phyloP scores from a whole-genome alignment of 192 early-diverging fungal species.

The Coemansia javaensis region DNA sequence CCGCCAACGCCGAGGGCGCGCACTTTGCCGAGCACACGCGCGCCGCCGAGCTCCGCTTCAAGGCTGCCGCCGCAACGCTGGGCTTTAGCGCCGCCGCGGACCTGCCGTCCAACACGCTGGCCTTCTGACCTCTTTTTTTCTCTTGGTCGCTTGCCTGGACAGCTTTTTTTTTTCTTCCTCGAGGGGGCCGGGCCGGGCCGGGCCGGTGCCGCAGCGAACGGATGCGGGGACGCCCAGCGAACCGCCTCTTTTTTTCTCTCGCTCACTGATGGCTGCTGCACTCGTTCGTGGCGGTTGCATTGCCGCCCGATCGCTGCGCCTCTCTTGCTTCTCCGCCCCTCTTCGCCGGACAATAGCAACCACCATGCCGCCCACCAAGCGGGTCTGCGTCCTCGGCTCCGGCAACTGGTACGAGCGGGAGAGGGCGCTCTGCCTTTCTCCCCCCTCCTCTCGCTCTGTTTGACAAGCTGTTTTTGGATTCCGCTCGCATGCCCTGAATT shows the following conservation, averaged over 20 bases:
- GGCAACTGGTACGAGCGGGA: slow-evolving; percentile 82
- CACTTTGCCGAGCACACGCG: slow-evolving; percentile 32
- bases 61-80: slow-evolving; percentile 35
- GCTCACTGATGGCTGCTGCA: background rate
- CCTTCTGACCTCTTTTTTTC: too few relatives aligned
- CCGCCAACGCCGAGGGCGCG: slow-evolving; percentile 26
- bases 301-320: background rate
- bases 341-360: slow-evolving; percentile 1
- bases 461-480: too few relatives aligned
- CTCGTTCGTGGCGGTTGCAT: too few relatives aligned
- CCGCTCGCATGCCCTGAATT: too few relatives aligned
- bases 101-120: slow-evolving; percentile 27
- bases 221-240: too few relatives aligned
- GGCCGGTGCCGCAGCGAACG: too few relatives aligned
- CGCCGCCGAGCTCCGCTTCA: slow-evolving; percentile 35
- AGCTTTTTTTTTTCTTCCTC: too few relatives aligned
- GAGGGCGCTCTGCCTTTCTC: too few relatives aligned
- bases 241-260: too few relatives aligned
- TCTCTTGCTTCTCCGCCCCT: background rate
- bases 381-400: slow-evolving; percentile 85
- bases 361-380: slow-evolving; percentile 52
- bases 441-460: too few relatives aligned
- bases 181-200: too few relatives aligned
- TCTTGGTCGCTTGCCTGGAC: too few relatives aligned
- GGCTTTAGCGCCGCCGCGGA: slow-evolving; percentile 26